Base-by-base conservation (phyloP, 2,329 filamentous ascomycete species). In the Pseudogymnoascus sp. region DNA sequence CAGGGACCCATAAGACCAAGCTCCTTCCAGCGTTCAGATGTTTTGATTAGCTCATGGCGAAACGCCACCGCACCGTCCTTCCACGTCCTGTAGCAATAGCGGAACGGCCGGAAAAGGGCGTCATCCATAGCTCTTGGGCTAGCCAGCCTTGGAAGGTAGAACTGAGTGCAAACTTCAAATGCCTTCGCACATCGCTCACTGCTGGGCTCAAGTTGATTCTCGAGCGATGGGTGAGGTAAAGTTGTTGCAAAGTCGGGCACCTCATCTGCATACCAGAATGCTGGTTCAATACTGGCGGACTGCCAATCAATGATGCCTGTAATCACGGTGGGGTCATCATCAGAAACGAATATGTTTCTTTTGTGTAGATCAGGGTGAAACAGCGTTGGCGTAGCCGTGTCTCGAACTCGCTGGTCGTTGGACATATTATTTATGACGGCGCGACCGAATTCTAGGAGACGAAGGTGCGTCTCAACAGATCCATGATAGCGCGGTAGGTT, bases 221-320 rank as follows among this genome's bases (percentile, higher is more conserved):
- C 63, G 44, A 44, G 29, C 31, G 29, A 66, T 61, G 64, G 63
- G 66, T 69, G 62, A 62, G 65, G 61, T 61, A 64, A 33, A 64
- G 64, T 62, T 58, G 64, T 69, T 47, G 73, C 70, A 66, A 78
- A 76, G 67, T 78, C 76, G 31, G 75, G 75, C 9, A 69, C 63
- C 15, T 72, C 70, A 63, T 74, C 68, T 62, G 72, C 66, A 64
- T 76, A 74, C 67, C 69, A 73, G 62, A 76, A 77, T 37, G 71
- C 70, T 58, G 74, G 74, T 62, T 77, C 73, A 60, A 77, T 70
- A 64, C 71, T 73, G 41, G 70, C 64, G 1, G 71, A 73, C 65
- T 78, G 74, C 75, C 74, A 78, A 64, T 78, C 75, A 13, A 78
- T 75, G 13, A 78, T 73, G 10, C 68, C 70, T 5, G 74, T 72